Evolutionary conservation across 2,329 filamentous ascomycete species (phyloP).

Genomic region (Pochonia chlamydosporia): DNA sequence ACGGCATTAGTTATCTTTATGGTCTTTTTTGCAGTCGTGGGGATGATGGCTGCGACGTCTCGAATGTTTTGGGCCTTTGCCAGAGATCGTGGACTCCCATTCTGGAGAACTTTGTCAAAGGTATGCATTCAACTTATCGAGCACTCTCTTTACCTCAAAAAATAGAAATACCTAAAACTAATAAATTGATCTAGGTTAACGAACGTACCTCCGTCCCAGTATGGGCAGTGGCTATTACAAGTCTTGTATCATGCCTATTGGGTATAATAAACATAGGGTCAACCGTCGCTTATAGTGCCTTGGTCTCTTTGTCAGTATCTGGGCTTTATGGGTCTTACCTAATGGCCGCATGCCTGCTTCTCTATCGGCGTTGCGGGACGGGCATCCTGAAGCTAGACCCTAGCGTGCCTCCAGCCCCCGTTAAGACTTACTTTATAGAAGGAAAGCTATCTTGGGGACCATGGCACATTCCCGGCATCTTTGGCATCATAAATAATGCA

Average conservation of each 20-base stretch:
- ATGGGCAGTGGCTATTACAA: slow-evolving; percentile 20
- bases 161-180: no score
- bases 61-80: slow-evolving; percentile 51
- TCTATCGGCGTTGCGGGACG: slow-evolving; percentile 22
- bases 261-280: slow-evolving; percentile 28
- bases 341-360: slow-evolving; percentile 19
- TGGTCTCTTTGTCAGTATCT: slow-evolving; percentile 22
- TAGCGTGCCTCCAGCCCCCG: slow-evolving; percentile 19
- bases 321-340: slow-evolving; percentile 26
- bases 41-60: slow-evolving; percentile 51
- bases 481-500: slow-evolving; percentile 48
- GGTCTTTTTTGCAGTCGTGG: slow-evolving; percentile 44
- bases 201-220: slow-evolving; percentile 21
- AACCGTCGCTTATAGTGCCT: slow-evolving; percentile 20
- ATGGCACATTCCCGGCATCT: slow-evolving; percentile 43
- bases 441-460: slow-evolving; percentile 47
- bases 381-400: slow-evolving; percentile 19
- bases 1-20: slow-evolving; percentile 44
- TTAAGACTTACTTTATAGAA: slow-evolving; percentile 21
- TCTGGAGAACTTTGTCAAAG: slow-evolving; percentile 20
- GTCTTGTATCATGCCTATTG: slow-evolving; percentile 21
- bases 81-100: slow-evolving; percentile 24
- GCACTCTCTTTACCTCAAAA: no score
- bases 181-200: slow-evolving; percentile 10
- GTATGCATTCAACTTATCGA: no score